A percentile compares a stretch with the other conserved stretches of the same genome.
phyloP scores from a whole-genome alignment of 2,329 filamentous ascomycete genomes.

The Sclerotinia nivalis region DNA sequence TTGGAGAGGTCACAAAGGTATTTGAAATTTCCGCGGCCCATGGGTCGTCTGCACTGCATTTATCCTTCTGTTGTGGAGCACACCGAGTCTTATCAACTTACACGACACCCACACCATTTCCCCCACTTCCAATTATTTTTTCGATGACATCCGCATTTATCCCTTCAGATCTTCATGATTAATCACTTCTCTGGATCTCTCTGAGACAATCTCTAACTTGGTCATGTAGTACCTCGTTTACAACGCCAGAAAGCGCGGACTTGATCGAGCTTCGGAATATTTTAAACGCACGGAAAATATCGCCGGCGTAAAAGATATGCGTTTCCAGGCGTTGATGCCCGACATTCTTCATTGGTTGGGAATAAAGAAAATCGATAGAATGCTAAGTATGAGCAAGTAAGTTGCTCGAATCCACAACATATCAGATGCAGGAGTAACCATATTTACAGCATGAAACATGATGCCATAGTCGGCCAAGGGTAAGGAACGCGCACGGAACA shows the following conservation, averaged over 20 bases:
- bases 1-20: constrained; percentile 73
- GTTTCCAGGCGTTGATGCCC: constrained; percentile 97
- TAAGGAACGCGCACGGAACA: constrained; percentile 39
- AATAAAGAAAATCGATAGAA: constrained; percentile 97
- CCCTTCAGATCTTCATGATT: constrained; percentile 21
- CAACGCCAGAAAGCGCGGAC: constrained; percentile 78
- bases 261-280: constrained; percentile 84
- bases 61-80: constrained; percentile 24
- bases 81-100: constrained; percentile 17
- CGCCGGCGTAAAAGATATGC: constrained; percentile 94
- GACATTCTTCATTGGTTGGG: constrained; percentile 97
- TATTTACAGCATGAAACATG: constrained; percentile 74
- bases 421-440: constrained; percentile 33
- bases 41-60: constrained; percentile 21
- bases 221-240: constrained; percentile 55
- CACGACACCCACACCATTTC: constrained; percentile 63
- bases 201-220: constrained; percentile 30
- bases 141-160: constrained; percentile 28
- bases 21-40: constrained; percentile 23
- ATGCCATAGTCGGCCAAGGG: constrained; percentile 83
- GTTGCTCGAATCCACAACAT: constrained; percentile 25
- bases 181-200: constrained; percentile 20
- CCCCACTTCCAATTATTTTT: constrained; percentile 61
- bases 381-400: constrained; percentile 94
- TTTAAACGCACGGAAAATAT: constrained; percentile 98